phyloP scores from a whole-genome alignment of 306 rosid species.

The Dalbergia cochinchinensis region DNA sequence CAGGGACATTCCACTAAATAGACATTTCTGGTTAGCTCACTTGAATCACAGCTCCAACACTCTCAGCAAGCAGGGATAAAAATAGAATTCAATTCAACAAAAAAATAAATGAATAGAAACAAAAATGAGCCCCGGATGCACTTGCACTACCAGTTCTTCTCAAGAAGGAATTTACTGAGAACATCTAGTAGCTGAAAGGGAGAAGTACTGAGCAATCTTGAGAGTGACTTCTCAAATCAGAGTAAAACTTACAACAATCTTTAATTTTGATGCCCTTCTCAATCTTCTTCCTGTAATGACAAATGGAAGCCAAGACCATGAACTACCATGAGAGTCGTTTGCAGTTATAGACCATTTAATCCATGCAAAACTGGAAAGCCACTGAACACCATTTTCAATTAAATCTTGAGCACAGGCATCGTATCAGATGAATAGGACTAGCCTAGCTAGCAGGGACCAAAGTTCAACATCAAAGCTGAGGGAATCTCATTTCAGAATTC shows the following conservation, averaged over 20 bases:
- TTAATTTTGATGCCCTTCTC: not conserved
- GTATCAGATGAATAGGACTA: not conserved
- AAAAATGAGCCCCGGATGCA: not conserved
- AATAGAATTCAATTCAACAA: not conserved
- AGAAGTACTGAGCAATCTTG: not conserved
- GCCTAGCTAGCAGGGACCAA: constrained; percentile 9
- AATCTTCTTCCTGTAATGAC: not conserved
- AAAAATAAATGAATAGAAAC: not conserved
- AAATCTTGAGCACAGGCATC: constrained; percentile 14
- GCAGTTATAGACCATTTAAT: not conserved
- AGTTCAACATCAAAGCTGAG: constrained; percentile 1
- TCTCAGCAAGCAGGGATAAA: not conserved
- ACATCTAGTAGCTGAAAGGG: not conserved
- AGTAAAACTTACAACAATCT: constrained; percentile 9
- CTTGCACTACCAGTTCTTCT: constrained; percentile 10
- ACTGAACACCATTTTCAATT: not conserved
- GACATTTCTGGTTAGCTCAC: not conserved
- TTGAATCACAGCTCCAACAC: constrained; percentile 17
- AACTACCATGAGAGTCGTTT: constrained; percentile 9
- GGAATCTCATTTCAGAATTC: constrained; percentile 26
- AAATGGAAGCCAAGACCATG: constrained; percentile 25
- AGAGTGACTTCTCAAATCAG: constrained; percentile 17
- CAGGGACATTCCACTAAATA: not conserved
- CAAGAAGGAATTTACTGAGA: not conserved
- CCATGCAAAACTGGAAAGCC: constrained; percentile 12